Evolutionary conservation across 2,329 filamentous ascomycete genomes (phyloP).

Genomic region (Arthrobotrys entomopaga): DNA sequence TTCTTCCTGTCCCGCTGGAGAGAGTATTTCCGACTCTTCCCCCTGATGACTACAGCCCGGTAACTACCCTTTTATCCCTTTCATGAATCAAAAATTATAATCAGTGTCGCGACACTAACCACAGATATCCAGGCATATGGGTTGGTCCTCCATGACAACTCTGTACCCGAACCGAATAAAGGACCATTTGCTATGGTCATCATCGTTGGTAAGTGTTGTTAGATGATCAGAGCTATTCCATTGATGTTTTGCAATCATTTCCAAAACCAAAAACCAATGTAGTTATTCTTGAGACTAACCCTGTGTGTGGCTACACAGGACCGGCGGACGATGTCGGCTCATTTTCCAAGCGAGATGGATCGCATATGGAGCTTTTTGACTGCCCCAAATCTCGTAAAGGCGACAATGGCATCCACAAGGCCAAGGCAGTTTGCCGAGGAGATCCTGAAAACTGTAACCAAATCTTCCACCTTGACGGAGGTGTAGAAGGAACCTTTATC

Average conservation of each 20-base stretch:
- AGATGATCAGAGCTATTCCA: constrained; percentile 2
- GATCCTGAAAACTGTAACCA: constrained; percentile 42
- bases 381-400: constrained; percentile 58
- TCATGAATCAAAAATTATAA: constrained; percentile 12
- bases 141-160: constrained; percentile 44
- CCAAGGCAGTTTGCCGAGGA: constrained; percentile 42
- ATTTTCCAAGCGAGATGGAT: constrained; percentile 64
- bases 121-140: constrained; percentile 34
- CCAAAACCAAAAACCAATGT: constrained; percentile 10
- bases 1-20: constrained; percentile 62
- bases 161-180: constrained; percentile 24
- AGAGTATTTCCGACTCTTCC: constrained; percentile 62
- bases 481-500: constrained; percentile 42
- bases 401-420: constrained; percentile 39
- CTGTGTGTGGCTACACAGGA: constrained; percentile 23
- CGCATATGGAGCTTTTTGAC: constrained; percentile 64
- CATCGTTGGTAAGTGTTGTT: constrained; percentile 36
- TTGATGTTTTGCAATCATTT: too few relatives aligned
- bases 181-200: constrained; percentile 46
- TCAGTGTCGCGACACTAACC: constrained; percentile 12
- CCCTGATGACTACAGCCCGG: constrained; percentile 56
- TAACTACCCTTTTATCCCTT: constrained; percentile 12
- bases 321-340: constrained; percentile 61
- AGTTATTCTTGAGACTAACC: constrained; percentile 28
- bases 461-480: constrained; percentile 42